These are phyloP conservation scores for Auxenochlorella pyrenoidosa DNA, from an alignment of 139 green algal species.

Conservation along the genomic window DNA sequence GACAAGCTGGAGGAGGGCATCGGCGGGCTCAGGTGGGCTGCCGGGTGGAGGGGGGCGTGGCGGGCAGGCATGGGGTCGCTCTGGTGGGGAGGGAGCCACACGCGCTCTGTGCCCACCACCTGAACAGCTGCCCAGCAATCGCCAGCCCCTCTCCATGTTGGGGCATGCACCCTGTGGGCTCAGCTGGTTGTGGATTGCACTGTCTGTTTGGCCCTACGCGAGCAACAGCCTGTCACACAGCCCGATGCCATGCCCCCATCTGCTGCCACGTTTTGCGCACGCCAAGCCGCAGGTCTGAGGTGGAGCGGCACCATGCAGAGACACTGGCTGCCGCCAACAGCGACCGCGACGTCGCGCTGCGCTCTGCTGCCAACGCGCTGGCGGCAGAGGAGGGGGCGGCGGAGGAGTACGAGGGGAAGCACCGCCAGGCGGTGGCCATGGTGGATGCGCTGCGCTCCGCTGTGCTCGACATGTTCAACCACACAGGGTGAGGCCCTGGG, in stretches of 20 bases:
- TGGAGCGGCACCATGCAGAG: constrained; percentile 19
- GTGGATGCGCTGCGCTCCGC: constrained; percentile 47
- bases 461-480: constrained; percentile 75
- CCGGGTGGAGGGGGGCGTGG: background rate
- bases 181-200: too few species aligned
- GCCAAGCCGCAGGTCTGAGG: background rate
- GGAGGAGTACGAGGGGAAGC: constrained; percentile 54
- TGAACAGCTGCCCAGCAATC: too few species aligned
- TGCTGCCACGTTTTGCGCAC: too few species aligned
- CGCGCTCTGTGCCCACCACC: too few species aligned
- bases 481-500: constrained; percentile 22
- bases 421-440: constrained; percentile 41
- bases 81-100: background rate
- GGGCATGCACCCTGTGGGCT: too few species aligned
- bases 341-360: background rate
- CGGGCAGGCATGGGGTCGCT: background rate
- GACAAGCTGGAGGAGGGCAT: constrained; percentile 65
- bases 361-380: constrained; percentile 51
- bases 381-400: constrained; percentile 49
- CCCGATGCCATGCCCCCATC: too few species aligned
- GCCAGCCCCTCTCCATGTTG: too few species aligned
- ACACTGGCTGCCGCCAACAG: constrained; percentile 4
- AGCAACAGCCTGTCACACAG: too few species aligned
- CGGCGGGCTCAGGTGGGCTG: constrained; percentile 30
- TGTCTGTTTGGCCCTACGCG: too few species aligned